phyloP scores from a whole-genome alignment of 768 basidiomycete genomes.

The Hypholoma sublateritium region DNA sequence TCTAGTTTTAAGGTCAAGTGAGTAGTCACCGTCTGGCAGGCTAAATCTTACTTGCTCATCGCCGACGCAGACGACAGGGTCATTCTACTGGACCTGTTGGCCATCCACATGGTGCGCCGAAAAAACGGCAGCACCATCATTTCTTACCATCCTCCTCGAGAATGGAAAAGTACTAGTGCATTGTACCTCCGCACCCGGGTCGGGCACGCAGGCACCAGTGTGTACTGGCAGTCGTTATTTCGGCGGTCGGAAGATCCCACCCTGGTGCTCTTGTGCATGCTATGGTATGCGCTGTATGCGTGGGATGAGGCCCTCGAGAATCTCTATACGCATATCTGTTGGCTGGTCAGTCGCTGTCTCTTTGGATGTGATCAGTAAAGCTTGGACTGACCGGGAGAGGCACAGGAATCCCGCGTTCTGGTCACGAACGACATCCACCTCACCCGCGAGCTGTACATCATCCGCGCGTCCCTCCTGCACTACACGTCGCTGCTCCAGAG shows the following conservation, averaged over 20 bases:
- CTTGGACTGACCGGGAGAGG: neutral
- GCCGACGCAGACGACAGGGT: conserved; percentile 22
- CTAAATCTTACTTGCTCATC: neutral
- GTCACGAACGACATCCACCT: conserved; percentile 29
- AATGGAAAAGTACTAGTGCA: conserved; percentile 34
- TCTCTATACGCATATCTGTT: conserved; percentile 48
- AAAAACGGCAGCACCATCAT: conserved; percentile 42
- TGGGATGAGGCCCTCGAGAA: conserved; percentile 60
- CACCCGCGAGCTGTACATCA: conserved; percentile 50
- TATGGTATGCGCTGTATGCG: conserved; percentile 60
- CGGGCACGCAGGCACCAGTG: conserved; percentile 39
- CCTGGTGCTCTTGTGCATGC: conserved; percentile 46
- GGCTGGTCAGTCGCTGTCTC: conserved; percentile 35
- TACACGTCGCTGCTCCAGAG: conserved; percentile 52
- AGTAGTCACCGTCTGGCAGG: neutral
- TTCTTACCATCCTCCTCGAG: conserved; percentile 39
- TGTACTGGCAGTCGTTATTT: conserved; percentile 44
- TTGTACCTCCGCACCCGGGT: conserved; percentile 39
- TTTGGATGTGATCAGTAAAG: neutral
- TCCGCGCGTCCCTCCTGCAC: conserved; percentile 55
- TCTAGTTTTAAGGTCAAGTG: conserved; percentile 22
- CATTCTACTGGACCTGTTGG: conserved; percentile 41
- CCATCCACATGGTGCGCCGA: conserved; percentile 41
- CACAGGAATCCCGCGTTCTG: conserved; percentile 18
- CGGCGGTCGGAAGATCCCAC: conserved; percentile 48